Base-by-base conservation (phyloP, 2,329 filamentous ascomycete genomes). In the Hymenoscyphus occultus region DNA sequence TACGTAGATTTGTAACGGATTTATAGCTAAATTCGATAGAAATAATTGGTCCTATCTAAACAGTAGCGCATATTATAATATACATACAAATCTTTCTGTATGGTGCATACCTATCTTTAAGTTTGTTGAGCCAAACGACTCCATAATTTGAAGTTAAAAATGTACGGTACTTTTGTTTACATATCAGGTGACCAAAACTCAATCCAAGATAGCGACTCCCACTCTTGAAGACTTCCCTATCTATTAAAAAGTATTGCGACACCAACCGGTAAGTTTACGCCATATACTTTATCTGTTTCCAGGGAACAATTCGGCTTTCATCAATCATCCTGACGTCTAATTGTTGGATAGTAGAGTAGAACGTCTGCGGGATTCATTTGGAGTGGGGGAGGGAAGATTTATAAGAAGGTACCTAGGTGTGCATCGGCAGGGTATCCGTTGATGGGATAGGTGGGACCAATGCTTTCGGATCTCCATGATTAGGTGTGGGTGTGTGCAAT, bases 251-350 rank as follows among this genome's bases (percentile, higher is more conserved):
- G 5, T 48, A 16, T 48, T 48, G 42, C 42, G 42, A 48, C 42
- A 48, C 42, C 42, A n/a, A 48, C 19, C n/a, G 19, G 42, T n/a
- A 48, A 48, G 42, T 48, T 48, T 48, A 48, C 42, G 42, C 42
- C 42, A 48, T 48, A 48, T 14, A 19, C 42, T 48, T 48, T 48
- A 19, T 3, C 42, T n/a, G n/a, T 7, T n/a, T 48, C 42, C 42
- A 48, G 42, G 16, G 9, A 48, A 19, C n/a, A n/a, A 48, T 48
- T 48, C 9, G 19, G n/a, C 42, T n/a, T 48, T 28, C 42, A 19
- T 48, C 42, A 48, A 48, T n/a, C n/a, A 48, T 7, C n/a, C 2
- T n/a, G 42, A 48, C 42, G 16, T n/a, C n/a, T 48, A 10, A 48
- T 0, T 19, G 28, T 28, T 28, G 1, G 28, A 28, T 28, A 28